Base-by-base conservation (phyloP, 2,329 filamentous ascomycete species). In the Apiospora phragmitis region DNA sequence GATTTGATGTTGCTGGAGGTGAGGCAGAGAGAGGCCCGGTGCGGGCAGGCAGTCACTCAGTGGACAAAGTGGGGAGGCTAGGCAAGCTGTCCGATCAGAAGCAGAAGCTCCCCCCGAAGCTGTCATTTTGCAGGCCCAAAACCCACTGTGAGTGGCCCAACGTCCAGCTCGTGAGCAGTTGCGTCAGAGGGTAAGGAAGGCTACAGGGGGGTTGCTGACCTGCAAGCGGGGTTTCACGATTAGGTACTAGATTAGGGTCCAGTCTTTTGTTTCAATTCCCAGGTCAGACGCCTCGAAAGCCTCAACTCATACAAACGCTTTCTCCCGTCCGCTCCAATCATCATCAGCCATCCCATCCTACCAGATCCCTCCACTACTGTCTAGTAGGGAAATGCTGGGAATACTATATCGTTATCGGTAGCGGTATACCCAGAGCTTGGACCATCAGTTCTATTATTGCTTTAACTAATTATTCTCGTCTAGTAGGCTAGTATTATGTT, bases 131-230 rank as follows among this genome's bases (percentile, higher is more conserved):
- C 49, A 32, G 49, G 26, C 49, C 47, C n/a, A 51, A 51, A 51
- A 26, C 24, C 49, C 49, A 32, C 51, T 11, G 51, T 59, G 51
- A 59, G 26, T 59, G 29, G 51, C 26, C 51, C 51, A 51, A 32
- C 21, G 29, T 32, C 29, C 51, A 59, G 51, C 51, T 59, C 51
- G 51, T 59, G 55, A n/a, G 55, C 55, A 38, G 55, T 62, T 62
- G 55, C 55, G 55, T 62, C 55, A 62, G 55, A 62, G 55, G 55
- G n/a, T n/a, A n/a, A n/a, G n/a, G n/a, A n/a, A n/a, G n/a, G 55
- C n/a, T 62, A 38, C 55, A 62, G 55, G 55, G 51, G 55, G 55
- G 55, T 24, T 62, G 55, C 29, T 32, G 38, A 35, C 29, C 18
- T 62, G 51, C 55, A 21, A 35, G 51, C 35, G 51, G 29, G 51